phyloP scores from a whole-genome alignment of 2,329 filamentous ascomycete species.

The Xylariaceae sp. region DNA sequence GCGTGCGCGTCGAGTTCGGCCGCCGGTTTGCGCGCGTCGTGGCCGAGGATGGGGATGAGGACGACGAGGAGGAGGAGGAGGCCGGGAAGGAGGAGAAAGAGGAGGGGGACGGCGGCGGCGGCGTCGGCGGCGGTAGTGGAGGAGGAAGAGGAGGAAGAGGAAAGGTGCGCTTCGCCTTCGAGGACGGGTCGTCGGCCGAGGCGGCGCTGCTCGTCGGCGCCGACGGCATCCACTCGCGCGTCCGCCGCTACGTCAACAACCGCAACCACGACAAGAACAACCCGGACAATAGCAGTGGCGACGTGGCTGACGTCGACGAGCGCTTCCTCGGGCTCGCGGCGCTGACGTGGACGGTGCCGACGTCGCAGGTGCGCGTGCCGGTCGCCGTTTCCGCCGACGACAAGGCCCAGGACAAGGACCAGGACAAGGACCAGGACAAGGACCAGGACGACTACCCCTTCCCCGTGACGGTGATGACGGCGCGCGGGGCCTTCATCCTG shows the following conservation, averaged over 20 bases:
- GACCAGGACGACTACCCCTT: too few relatives aligned
- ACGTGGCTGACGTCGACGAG: slow-evolving; percentile 30
- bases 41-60: neutral
- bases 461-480: slow-evolving; percentile 9
- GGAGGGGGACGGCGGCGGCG: neutral
- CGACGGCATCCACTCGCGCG: slow-evolving; percentile 52
- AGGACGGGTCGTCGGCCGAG: slow-evolving; percentile 32
- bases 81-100: too few relatives aligned
- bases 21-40: slow-evolving; percentile 40
- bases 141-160: neutral
- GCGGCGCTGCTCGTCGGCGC: slow-evolving; percentile 45
- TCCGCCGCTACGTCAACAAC: slow-evolving; percentile 44
- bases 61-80: too few relatives aligned
- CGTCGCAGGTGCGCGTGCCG: slow-evolving; percentile 11
- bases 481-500: slow-evolving; percentile 10
- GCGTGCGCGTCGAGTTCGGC: slow-evolving; percentile 36
- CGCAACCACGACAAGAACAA: slow-evolving; percentile 35
- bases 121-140: too few relatives aligned
- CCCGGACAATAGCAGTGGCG: slow-evolving; percentile 41
- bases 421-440: too few relatives aligned
- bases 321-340: slow-evolving; percentile 41
- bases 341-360: slow-evolving; percentile 18
- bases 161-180: slow-evolving; percentile 37
- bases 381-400: neutral
- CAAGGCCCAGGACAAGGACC: too few relatives aligned